Evolutionary conservation across 2,329 filamentous ascomycete genomes (phyloP).

Genomic region (Fusarium algeriense): DNA sequence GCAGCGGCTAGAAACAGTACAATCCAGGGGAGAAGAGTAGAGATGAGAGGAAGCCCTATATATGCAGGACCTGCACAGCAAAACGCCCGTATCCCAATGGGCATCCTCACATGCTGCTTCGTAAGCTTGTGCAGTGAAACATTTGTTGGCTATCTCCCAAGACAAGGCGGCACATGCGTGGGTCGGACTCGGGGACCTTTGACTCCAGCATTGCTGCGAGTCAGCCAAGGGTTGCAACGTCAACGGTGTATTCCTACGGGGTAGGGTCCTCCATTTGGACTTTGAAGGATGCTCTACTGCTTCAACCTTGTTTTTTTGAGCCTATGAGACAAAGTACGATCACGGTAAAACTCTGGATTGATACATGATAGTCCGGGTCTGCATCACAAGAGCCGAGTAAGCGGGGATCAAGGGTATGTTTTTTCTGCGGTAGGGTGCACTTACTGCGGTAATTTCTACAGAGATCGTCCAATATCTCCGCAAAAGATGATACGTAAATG

Average conservation of each 20-base stretch:
- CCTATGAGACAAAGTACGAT: constrained; percentile 1
- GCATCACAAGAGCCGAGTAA: background rate
- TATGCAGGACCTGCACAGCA: background rate
- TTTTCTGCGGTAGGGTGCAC: background rate
- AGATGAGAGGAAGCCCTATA: constrained; percentile 14
- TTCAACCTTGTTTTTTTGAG: constrained; percentile 2
- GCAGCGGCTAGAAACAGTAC: background rate
- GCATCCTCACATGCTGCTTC: constrained; percentile 9
- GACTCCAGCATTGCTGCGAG: constrained; percentile 14
- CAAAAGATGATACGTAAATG: constrained; percentile 13
- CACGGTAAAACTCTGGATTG: constrained; percentile 5
- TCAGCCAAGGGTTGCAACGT: constrained; percentile 17
- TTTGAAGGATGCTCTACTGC: background rate
- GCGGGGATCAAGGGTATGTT: background rate
- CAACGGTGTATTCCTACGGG: constrained; percentile 12
- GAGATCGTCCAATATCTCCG: constrained; percentile 12
- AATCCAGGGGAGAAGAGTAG: background rate
- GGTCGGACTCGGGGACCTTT: constrained; percentile 10
- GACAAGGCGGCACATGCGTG: background rate
- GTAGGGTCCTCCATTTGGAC: constrained; percentile 12
- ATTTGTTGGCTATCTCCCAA: background rate
- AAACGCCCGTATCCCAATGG: background rate
- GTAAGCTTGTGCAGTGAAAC: constrained; percentile 24
- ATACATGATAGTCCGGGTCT: background rate
- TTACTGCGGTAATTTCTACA: constrained; percentile 14